A percentile compares a stretch with the other conserved stretches of the same genome.
phyloP scores from a whole-genome alignment of 148 eudicot genomes.

The Cornus florida region DNA sequence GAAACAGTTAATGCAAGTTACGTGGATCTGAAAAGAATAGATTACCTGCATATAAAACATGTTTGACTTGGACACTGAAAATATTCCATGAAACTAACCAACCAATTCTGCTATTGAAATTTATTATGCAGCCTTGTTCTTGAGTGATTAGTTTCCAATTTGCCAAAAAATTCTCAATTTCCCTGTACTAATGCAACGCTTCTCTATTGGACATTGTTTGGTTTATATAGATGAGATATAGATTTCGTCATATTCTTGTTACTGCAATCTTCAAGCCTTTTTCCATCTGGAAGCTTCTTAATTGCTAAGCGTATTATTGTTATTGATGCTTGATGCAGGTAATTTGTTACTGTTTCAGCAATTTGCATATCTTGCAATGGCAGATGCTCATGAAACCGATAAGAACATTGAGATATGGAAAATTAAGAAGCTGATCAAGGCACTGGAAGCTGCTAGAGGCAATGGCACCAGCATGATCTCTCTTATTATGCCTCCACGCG shows the following conservation, averaged over 20 bases:
- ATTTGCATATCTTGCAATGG: constrained; percentile 11
- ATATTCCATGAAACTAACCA: background rate
- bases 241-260: background rate
- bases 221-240: too few relatives aligned
- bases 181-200: background rate
- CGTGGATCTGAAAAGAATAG: too few relatives aligned
- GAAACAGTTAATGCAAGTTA: too few relatives aligned
- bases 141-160: background rate
- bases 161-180: too few relatives aligned
- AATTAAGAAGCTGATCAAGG: constrained; percentile 30
- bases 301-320: background rate
- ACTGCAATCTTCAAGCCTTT: too few relatives aligned
- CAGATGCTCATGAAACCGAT: constrained; percentile 29
- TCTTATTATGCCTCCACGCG: constrained; percentile 37
- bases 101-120: too few relatives aligned
- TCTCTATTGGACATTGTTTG: background rate
- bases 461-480: constrained; percentile 37
- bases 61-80: background rate
- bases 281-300: background rate
- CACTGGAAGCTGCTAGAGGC: constrained; percentile 34
- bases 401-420: constrained; percentile 37
- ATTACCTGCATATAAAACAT: too few relatives aligned
- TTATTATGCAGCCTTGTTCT: background rate
- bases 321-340: constrained; percentile 14
- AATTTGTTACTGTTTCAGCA: constrained; percentile 3